Evolutionary conservation across 2,329 filamentous ascomycete genomes (phyloP).

Genomic region (Dendryphion nanum): DNA sequence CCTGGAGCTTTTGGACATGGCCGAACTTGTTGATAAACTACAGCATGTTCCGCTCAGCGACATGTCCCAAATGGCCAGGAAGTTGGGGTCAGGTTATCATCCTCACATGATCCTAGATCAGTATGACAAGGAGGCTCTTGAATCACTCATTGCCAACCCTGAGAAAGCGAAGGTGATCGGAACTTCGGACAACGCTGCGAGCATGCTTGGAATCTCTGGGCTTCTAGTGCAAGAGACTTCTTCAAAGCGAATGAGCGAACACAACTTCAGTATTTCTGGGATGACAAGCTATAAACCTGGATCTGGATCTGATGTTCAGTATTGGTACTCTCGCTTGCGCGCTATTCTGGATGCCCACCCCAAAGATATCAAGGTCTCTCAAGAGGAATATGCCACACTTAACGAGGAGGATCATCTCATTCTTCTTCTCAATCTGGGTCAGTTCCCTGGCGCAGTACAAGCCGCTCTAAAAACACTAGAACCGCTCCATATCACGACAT

Average conservation of each 20-base stretch:
- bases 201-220: slow-evolving; percentile 18
- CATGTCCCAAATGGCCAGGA: slow-evolving; percentile 47
- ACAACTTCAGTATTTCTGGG: slow-evolving; percentile 22
- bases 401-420: slow-evolving; percentile 24
- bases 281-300: slow-evolving; percentile 29
- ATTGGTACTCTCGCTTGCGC: slow-evolving; percentile 25
- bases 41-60: slow-evolving; percentile 76
- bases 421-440: slow-evolving; percentile 25
- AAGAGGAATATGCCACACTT: slow-evolving; percentile 21
- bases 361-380: slow-evolving; percentile 11
- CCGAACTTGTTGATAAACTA: slow-evolving; percentile 65
- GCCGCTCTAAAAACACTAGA: slow-evolving; percentile 26
- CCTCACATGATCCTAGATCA: slow-evolving; percentile 65
- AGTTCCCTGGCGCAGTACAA: slow-evolving; percentile 31
- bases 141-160: slow-evolving; percentile 13
- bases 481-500: slow-evolving; percentile 24
- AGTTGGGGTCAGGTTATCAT: slow-evolving; percentile 62
- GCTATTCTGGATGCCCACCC: slow-evolving; percentile 13
- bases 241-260: slow-evolving; percentile 17
- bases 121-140: slow-evolving; percentile 19
- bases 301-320: slow-evolving; percentile 29
- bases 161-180: slow-evolving; percentile 20
- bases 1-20: slow-evolving; percentile 67
- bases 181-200: slow-evolving; percentile 8
- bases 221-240: slow-evolving; percentile 30